A percentile compares a stretch with the other conserved stretches of the same genome.
Conservation (phyloP, 2,329 filamentous ascomycete genomes). For the Botrytis hyacinthi region DNA sequence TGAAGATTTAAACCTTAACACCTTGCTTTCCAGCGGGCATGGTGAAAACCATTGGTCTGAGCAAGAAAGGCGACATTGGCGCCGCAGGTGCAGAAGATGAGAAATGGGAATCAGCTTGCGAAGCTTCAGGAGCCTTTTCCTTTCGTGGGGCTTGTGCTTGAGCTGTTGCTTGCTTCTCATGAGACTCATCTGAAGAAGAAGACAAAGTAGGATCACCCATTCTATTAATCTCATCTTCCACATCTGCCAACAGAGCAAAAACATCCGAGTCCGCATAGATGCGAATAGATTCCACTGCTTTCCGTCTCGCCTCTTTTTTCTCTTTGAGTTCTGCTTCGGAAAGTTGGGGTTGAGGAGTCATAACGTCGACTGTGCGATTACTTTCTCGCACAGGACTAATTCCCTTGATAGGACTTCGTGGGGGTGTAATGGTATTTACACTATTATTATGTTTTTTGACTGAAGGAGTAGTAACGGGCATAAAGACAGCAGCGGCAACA, state of each 20-base stretch:
- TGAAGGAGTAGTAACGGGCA: constrained; percentile 20
- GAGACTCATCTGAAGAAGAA: not conserved
- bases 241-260: constrained; percentile 64
- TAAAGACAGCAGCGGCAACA: constrained; percentile 66
- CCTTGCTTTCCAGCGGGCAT: constrained; percentile 17
- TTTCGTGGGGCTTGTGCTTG: not conserved
- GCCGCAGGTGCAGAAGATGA: not conserved
- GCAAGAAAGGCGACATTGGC: constrained; percentile 13
- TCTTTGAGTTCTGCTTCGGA: constrained; percentile 13
- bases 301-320: constrained; percentile 29
- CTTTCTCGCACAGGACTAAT: not conserved
- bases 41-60: constrained; percentile 9
- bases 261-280: constrained; percentile 68
- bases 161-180: not conserved
- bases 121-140: not conserved
- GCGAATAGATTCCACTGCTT: constrained; percentile 61
- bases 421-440: constrained; percentile 29
- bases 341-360: not conserved
- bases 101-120: not conserved
- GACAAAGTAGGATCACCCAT: constrained; percentile 34
- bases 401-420: constrained; percentile 46
- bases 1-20: not conserved
- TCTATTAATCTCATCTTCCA: constrained; percentile 58
- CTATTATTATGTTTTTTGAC: not conserved
- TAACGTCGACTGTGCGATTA: not conserved